Evolutionary conservation across 202 grass and related monocot species (phyloP), one percentile per base, ranked within the genome.

Genomic region (Saccharum hybrid): DNA sequence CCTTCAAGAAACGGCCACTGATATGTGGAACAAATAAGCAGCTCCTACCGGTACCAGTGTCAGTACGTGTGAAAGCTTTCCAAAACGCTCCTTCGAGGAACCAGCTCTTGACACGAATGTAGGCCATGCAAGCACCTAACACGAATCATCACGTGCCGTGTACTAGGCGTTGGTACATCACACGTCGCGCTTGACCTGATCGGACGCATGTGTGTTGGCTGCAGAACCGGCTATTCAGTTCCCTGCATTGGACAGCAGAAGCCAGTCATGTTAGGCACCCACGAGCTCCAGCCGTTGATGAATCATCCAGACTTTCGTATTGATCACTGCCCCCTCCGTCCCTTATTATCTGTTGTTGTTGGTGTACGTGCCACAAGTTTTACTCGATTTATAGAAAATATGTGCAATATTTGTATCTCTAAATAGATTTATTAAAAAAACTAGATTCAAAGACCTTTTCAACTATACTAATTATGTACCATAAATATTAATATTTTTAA

Each of bases 1-100:
- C 71, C 80, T 90, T 86, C 19, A 84, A 83, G 75, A 52, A 84
- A 83, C 80, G 54, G 88, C 15, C 75, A 90, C 52, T 46, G 69
- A 37, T 56, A 79, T 57, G 74, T 36, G 74, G 51, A 83, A 69
- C 48, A 83, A 73, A 52, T 6, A 2, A 68, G 65, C 26, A 52
- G 66, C 34, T 85, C 43, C 43, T 36, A n/a, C 71, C 64, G 19
- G 43, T 14, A 70, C 54, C 33, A 21, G 19, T 22, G 54, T 22
- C 54, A 71, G 51, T 45, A 11, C 10, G 42, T 33, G 66, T 60
- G 66, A 51, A 73, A 67, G 40, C 60, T 33, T 86, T 74, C 67
- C 48, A 74, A 77, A 72, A 78, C 60, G 49, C 46, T 36, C 19
- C 52, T 82, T 82, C 46, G 22, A 10, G 76, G 68, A 79, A 80